A percentile compares a stretch with the other conserved stretches of the same genome.
phyloP scores from a whole-genome alignment of 768 basidiomycete genomes.

The Strobilomyces dryophilus region DNA sequence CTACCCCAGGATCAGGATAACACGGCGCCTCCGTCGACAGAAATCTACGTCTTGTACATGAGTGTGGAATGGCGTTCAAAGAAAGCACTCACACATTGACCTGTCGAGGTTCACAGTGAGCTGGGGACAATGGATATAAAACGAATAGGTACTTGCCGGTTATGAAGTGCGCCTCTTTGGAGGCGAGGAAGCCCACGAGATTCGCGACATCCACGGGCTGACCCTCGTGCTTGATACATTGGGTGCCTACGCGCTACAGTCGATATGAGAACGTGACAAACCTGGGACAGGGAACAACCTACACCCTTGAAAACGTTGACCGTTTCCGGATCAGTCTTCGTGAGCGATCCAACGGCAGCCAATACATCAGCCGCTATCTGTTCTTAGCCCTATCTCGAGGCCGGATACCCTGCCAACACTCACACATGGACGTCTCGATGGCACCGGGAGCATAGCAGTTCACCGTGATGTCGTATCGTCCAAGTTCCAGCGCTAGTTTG shows the following conservation, averaged over 20 bases:
- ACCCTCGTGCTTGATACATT: conserved; percentile 19
- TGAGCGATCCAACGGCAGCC: neutral
- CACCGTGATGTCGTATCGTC: no score
- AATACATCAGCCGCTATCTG: neutral
- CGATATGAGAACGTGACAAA: neutral
- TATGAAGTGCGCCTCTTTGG: conserved; percentile 31
- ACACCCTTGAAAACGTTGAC: neutral
- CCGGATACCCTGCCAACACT: neutral
- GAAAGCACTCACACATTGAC: conserved; percentile 18
- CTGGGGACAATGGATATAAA: neutral
- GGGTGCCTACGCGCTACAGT: neutral
- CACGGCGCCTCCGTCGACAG: conserved; percentile 10
- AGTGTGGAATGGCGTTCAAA: neutral
- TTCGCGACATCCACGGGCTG: conserved; percentile 30
- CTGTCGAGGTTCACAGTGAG: neutral
- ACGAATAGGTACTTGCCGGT: conserved; percentile 29
- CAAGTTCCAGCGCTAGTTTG: no score
- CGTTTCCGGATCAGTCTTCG: neutral
- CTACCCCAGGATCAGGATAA: conserved; percentile 4
- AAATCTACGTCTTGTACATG: conserved; percentile 6
- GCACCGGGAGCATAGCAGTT: no score
- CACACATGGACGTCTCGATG: conserved; percentile 30
- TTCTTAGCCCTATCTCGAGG: neutral
- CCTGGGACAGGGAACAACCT: neutral
- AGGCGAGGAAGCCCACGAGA: no score